Evolutionary conservation across 2,329 filamentous ascomycete species (phyloP), one percentile per base, ranked within the genome.

Genomic region (Scedosporium boydii): DNA sequence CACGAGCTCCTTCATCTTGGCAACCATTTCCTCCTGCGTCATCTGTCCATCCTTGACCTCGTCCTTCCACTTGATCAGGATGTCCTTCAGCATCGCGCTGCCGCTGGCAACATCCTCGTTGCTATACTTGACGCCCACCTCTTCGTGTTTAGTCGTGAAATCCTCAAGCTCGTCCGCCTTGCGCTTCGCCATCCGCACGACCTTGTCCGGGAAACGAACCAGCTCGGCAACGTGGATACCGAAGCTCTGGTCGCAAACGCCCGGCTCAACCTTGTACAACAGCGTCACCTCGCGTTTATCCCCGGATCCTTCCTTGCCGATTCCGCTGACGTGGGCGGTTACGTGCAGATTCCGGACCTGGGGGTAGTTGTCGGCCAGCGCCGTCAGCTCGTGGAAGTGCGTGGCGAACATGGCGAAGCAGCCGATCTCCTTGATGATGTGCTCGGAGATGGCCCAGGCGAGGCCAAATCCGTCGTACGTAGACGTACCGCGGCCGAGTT

Each of bases 141-240:
- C 80, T 65, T 90, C 87, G 68, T 90, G 86, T 76, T 92, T 93
- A 59, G 84, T 84, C 0, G 90, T 89, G 69, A 99, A 99, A 73
- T 99, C 95, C 74, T 99, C 95, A 42, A 99, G 82, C 80, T 99
- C 96, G 74, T 98, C 95, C 0, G 95, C 95, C 78, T 99, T 99
- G 68, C 95, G 86, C 77, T 96, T 96, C n/a, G 95, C 95, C 96
- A 99, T 99, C 66, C 92, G 91, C 64, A 99, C 90, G 16, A 99
- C 96, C 77, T 99, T 99, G 68, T 91, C 88, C 0, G 95, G 95
- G 77, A 99, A 99, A 55, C 93, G 87, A 21, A 99, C 95, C 5
- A 99, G 83, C 77, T 99, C 95, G 0, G 95, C 95, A 14, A 99
- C 96, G 75, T 99, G 95, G 69, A 99, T 99, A 69, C 95, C 95